Conservation (phyloP, 2,329 filamentous ascomycete genomes). For the Colletotrichum incanum region DNA sequence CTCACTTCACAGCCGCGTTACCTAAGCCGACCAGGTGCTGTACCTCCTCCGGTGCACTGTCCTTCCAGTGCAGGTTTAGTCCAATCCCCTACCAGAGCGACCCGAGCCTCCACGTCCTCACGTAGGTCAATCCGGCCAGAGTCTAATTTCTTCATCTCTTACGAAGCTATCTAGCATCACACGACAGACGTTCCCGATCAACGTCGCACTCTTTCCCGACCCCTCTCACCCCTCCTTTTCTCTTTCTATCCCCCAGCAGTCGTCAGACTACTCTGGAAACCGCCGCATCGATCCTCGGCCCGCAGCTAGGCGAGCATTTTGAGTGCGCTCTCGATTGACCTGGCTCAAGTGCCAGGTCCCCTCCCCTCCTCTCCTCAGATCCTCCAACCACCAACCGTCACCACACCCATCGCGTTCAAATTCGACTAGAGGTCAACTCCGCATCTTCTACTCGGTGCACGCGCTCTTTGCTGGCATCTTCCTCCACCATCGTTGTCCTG, state of each 20-base stretch:
- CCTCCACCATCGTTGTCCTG: not conserved
- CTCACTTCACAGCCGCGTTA: not conserved
- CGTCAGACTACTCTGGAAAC: not conserved
- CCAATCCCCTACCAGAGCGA: slow-evolving; percentile 30
- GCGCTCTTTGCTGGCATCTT: not conserved
- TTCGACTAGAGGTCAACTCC: not conserved
- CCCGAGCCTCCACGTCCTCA: slow-evolving; percentile 41
- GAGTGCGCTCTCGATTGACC: slow-evolving; percentile 32
- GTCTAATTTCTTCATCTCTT: slow-evolving; percentile 33
- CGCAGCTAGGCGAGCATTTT: slow-evolving; percentile 19
- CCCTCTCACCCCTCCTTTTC: not conserved
- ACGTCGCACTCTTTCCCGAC: slow-evolving; percentile 16
- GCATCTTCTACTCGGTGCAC: not conserved
- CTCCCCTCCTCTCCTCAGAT: slow-evolving; percentile 26
- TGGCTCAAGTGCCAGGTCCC: slow-evolving; percentile 39
- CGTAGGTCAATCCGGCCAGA: slow-evolving; percentile 28
- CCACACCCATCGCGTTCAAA: slow-evolving; percentile 21
- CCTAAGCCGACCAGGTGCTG: slow-evolving; percentile 1
- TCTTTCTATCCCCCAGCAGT: not conserved
- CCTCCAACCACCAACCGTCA: slow-evolving; percentile 1
- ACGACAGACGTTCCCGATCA: slow-evolving; percentile 22
- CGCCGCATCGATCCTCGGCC: slow-evolving; percentile 13
- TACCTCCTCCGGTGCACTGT: slow-evolving; percentile 4
- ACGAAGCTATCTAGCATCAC: slow-evolving; percentile 22
- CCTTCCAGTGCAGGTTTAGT: slow-evolving; percentile 10